Base-by-base conservation (phyloP, 2,329 filamentous ascomycete species). In the Aspergillus versicolor region DNA sequence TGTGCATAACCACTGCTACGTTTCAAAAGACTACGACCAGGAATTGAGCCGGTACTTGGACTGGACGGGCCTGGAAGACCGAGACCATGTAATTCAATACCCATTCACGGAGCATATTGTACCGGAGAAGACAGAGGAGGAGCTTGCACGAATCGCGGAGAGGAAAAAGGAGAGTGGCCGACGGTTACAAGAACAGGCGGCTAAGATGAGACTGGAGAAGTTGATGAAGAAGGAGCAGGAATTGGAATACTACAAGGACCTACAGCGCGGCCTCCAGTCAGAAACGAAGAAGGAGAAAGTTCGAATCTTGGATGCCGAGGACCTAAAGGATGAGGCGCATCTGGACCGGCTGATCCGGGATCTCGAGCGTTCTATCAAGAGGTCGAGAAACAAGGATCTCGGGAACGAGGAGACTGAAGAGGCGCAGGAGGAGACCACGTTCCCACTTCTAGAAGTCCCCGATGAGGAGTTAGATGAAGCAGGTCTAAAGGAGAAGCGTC, bases 201-300 rank as follows among this genome's bases (percentile, higher is more conserved):
- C 93, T 9, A 97, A 96, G 75, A 96, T 97, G 91, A 88, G 94
- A 7, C 79, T 99, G 0, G 94, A 99, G 63, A 96, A 96, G 67
- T 81, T 99, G 46, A 91, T 97, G 72, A 90, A 90, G 69, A 99
- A 99, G 75, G 94, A 99, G 75, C 87, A 96, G 70, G 92, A 97
- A 71, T 79, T 97, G 1, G 92, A 96, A 65, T 97, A 96, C 74
- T 97, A 92, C 80, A 92, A 91, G 70, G 85, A 91, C 58, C 78
- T 99, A 4, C 91, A 95, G 68, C 74, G 79, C 34, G 86, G 85
- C 61, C 80, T 97, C 9, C 83, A 81, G 2, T 86, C 88, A 22
- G 85, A 90, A 64, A 92, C 88, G 44, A 99, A 97, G 77, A 97
- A 97, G 74, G 94, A 97, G 70, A 88, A 86, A 3, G 89, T 90